These are phyloP conservation scores for Vitis vinifera DNA, from an alignment of 164 flowering plant genomes.

Conservation along the genomic window DNA sequence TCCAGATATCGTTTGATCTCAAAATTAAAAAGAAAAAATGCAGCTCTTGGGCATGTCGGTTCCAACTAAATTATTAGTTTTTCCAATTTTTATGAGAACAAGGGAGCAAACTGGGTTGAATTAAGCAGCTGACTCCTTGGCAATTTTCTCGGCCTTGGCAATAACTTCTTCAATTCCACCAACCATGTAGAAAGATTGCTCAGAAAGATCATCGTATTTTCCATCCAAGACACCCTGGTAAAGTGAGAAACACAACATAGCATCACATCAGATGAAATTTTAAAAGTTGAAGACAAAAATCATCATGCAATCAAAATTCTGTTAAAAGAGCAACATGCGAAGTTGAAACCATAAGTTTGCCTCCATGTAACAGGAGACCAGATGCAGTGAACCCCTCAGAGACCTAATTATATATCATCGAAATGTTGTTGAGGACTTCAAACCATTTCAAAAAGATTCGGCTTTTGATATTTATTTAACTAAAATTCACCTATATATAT, in stretches of 20 bases:
- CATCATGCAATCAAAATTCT: too few relatives aligned
- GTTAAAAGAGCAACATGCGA: too few relatives aligned
- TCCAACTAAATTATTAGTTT: slow-evolving; percentile 50
- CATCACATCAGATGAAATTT: neutral
- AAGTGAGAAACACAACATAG: too few relatives aligned
- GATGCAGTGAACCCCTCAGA: too few relatives aligned
- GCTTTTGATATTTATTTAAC: too few relatives aligned
- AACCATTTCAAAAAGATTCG: too few relatives aligned
- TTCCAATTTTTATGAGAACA: slow-evolving; percentile 28
- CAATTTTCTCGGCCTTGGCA: slow-evolving; percentile 97
- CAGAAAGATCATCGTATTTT: slow-evolving; percentile 88
- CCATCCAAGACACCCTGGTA: slow-evolving; percentile 95
- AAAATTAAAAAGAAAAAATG: slow-evolving; percentile 25
- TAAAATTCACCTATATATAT: too few relatives aligned
- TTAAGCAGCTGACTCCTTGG: slow-evolving; percentile 75
- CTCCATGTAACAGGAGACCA: too few relatives aligned
- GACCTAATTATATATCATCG: too few relatives aligned
- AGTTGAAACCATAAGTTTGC: too few relatives aligned
- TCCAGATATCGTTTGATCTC: slow-evolving; percentile 16
- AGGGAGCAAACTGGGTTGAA: slow-evolving; percentile 3
- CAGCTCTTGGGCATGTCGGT: slow-evolving; percentile 35
- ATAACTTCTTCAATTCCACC: slow-evolving; percentile 98
- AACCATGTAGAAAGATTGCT: slow-evolving; percentile 96
- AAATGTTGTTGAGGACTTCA: too few relatives aligned
- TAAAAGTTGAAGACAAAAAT: too few relatives aligned